Conservation (phyloP, 2,329 filamentous ascomycete genomes). For the Calonectria fujianensis region DNA sequence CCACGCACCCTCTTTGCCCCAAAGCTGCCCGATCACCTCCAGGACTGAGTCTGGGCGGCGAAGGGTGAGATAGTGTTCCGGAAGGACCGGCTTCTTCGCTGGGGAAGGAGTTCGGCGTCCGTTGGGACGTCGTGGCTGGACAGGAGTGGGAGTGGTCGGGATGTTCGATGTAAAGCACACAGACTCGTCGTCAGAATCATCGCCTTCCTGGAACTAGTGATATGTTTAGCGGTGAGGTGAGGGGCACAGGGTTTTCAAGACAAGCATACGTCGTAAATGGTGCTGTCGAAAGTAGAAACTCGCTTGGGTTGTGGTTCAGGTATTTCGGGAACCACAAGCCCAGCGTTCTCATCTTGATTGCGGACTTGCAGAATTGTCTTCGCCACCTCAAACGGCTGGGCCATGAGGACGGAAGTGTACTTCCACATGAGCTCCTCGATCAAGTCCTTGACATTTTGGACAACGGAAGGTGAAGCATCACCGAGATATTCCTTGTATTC, state of each 20-base stretch:
- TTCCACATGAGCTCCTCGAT: slow-evolving; percentile 93
- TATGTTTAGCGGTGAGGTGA: slow-evolving; percentile 51
- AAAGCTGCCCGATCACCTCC: slow-evolving; percentile 90
- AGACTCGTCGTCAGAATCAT: slow-evolving; percentile 86
- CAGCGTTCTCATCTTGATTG: slow-evolving; percentile 70
- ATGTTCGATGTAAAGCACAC: slow-evolving; percentile 86
- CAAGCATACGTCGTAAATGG: slow-evolving; percentile 60
- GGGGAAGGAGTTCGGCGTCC: slow-evolving; percentile 59
- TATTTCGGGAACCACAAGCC: slow-evolving; percentile 49
- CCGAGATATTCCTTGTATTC: slow-evolving; percentile 93
- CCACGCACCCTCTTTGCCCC: slow-evolving; percentile 91
- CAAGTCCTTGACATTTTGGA: slow-evolving; percentile 84
- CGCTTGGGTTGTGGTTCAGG: slow-evolving; percentile 55
- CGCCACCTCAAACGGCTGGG: slow-evolving; percentile 97
- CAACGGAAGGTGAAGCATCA: slow-evolving; percentile 83
- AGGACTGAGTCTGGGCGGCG: slow-evolving; percentile 87
- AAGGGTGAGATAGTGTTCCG: slow-evolving; percentile 79
- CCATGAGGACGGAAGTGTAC: slow-evolving; percentile 90
- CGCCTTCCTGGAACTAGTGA: slow-evolving; percentile 70
- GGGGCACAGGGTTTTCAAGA: slow-evolving; percentile 12
- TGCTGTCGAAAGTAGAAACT: slow-evolving; percentile 58
- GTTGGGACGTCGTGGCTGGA: slow-evolving; percentile 57
- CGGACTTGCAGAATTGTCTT: slow-evolving; percentile 93
- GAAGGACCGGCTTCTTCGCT: slow-evolving; percentile 59
- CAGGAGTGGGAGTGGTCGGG: slow-evolving; percentile 73